Evolutionary conservation across 306 rosid genomes (phyloP).

Genomic region (Quercus berberidifolia): DNA sequence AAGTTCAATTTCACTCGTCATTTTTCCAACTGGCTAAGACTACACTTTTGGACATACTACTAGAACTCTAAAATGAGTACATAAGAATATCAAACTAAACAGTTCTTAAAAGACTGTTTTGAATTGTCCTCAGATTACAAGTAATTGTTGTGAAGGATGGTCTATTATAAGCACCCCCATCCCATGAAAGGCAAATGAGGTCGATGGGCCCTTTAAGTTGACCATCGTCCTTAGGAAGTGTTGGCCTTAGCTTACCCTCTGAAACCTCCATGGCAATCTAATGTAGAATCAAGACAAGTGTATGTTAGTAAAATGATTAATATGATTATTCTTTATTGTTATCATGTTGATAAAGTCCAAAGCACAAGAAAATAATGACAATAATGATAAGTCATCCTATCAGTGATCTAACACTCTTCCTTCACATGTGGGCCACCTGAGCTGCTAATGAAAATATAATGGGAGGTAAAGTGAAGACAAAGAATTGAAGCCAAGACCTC

Average conservation of each 20-base stretch:
- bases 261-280: conserved; percentile 84
- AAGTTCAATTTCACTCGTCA: not conserved
- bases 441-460: no score
- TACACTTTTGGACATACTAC: not conserved
- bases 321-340: no score
- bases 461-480: no score
- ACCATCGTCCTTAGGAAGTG: conserved; percentile 35
- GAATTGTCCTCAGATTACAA: conserved; percentile 24
- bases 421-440: no score
- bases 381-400: not conserved
- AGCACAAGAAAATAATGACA: no score
- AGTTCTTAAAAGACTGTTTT: not conserved
- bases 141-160: conserved; percentile 57
- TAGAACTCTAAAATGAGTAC: not conserved
- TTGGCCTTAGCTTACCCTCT: conserved; percentile 61
- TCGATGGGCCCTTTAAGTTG: conserved; percentile 41
- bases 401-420: no score
- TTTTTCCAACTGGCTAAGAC: not conserved
- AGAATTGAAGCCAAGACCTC: no score
- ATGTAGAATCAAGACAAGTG: not conserved
- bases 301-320: no score
- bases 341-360: not conserved
- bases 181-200: conserved; percentile 52
- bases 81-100: not conserved
- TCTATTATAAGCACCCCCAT: conserved; percentile 41